phyloP scores from a whole-genome alignment of 306 rosid genomes.

The Potentilla sterilis region DNA sequence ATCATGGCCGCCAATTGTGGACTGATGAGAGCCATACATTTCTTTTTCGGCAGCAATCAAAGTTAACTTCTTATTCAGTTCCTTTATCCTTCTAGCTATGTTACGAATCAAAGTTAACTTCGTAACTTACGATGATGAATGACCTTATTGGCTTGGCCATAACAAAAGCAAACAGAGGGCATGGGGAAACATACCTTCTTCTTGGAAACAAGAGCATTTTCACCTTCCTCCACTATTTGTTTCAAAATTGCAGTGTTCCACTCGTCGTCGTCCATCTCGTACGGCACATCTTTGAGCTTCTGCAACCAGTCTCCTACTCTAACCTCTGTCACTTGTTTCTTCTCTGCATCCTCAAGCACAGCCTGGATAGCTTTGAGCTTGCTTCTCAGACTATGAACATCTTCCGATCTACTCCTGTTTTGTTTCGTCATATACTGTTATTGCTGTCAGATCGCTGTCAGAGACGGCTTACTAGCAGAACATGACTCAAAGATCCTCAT shows the following conservation, averaged over 20 bases:
- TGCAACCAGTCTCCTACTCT: constrained; percentile 12
- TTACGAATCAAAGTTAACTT: too few relatives aligned
- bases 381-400: background rate
- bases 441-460: too few relatives aligned
- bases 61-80: background rate
- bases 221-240: background rate
- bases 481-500: too few relatives aligned
- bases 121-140: background rate
- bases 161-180: background rate
- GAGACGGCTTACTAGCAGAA: too few relatives aligned
- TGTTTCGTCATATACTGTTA: too few relatives aligned
- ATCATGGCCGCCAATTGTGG: background rate
- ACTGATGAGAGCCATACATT: background rate
- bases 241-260: too few relatives aligned
- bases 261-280: constrained; percentile 16
- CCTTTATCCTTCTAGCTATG: constrained; percentile 2
- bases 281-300: constrained; percentile 13
- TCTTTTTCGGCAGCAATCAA: background rate
- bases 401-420: too few relatives aligned
- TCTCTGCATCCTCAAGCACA: constrained; percentile 26
- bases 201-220: background rate
- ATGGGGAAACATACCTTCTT: constrained; percentile 11
- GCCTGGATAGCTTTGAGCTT: background rate
- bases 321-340: background rate
- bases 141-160: background rate